Percentiles rank a stretch among this genome's conserved stretches.
These are phyloP conservation scores for Colletotrichum shisoi DNA, from an alignment of 2,329 filamentous ascomycete species.

Conservation along the genomic window DNA sequence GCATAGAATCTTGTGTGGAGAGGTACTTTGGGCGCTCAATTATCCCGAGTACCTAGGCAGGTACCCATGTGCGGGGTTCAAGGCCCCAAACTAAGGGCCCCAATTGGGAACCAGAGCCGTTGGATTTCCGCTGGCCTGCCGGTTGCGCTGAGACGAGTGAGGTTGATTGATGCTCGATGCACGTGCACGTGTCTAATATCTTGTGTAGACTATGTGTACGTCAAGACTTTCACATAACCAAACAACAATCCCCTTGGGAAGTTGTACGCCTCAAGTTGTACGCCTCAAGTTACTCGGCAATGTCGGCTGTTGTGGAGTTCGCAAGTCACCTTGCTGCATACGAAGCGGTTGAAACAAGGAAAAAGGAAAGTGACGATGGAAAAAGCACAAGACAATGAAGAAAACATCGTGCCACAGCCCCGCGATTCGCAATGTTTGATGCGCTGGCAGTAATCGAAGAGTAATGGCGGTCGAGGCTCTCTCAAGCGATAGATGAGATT, in stretches of 20 bases:
- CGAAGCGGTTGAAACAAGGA: constrained; percentile 22
- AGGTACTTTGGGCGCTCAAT: neutral
- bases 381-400: constrained; percentile 10
- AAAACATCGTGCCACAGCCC: neutral
- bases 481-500: neutral
- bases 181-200: neutral
- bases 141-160: neutral
- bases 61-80: constrained; percentile 14
- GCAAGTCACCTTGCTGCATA: neutral
- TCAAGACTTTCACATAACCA: neutral
- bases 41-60: too few relatives aligned
- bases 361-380: constrained; percentile 29
- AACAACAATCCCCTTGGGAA: neutral
- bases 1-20: neutral
- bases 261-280: neutral
- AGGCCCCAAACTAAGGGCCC: constrained; percentile 6
- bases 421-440: neutral
- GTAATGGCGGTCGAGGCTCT: neutral
- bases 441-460: neutral
- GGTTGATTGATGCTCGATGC: neutral
- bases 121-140: neutral
- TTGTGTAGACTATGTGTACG: too few relatives aligned
- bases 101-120: neutral
- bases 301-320: neutral
- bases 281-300: neutral